A percentile compares a stretch with the other conserved stretches of the same genome.
These are phyloP conservation scores for Paecilomyces sp. DNA, from an alignment of 2,329 filamentous ascomycete genomes.

Conservation along the genomic window DNA sequence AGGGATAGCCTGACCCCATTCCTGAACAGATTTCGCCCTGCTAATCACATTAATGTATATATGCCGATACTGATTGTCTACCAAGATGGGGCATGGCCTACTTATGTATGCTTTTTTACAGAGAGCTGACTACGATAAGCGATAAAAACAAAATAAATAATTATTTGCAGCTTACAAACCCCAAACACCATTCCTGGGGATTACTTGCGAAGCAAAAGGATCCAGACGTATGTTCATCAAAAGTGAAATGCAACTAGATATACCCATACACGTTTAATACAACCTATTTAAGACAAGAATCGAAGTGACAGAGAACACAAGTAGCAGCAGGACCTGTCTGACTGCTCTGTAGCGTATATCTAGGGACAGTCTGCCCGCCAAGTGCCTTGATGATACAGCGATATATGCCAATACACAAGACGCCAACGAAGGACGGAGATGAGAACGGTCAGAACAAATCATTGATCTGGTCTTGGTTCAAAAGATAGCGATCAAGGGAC, in stretches of 20 bases:
- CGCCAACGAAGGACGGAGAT: not conserved
- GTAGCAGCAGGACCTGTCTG: not conserved
- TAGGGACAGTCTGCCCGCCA: not conserved
- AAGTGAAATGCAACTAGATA: not conserved
- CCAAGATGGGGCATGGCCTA: too few relatives aligned
- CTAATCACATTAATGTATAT: too few relatives aligned
- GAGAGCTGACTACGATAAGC: too few relatives aligned
- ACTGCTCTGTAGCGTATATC: not conserved
- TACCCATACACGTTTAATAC: not conserved
- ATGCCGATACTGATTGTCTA: too few relatives aligned
- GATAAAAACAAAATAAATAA: too few relatives aligned
- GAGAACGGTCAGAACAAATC: not conserved
- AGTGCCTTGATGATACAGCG: not conserved
- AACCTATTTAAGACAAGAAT: not conserved
- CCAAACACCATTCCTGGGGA: too few relatives aligned
- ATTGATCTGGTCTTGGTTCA: not conserved
- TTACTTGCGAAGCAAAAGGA: too few relatives aligned
- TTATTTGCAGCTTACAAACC: too few relatives aligned
- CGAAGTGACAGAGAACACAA: not conserved
- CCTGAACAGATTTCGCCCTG: too few relatives aligned
- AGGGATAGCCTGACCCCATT: too few relatives aligned
- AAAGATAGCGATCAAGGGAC: constrained; percentile 51
- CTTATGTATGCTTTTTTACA: too few relatives aligned
- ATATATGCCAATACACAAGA: not conserved
- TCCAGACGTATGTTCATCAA: not conserved